These are phyloP conservation scores for Pachysolen tannophilus DNA, from an alignment of 805 yeast species.

Conservation along the genomic window DNA sequence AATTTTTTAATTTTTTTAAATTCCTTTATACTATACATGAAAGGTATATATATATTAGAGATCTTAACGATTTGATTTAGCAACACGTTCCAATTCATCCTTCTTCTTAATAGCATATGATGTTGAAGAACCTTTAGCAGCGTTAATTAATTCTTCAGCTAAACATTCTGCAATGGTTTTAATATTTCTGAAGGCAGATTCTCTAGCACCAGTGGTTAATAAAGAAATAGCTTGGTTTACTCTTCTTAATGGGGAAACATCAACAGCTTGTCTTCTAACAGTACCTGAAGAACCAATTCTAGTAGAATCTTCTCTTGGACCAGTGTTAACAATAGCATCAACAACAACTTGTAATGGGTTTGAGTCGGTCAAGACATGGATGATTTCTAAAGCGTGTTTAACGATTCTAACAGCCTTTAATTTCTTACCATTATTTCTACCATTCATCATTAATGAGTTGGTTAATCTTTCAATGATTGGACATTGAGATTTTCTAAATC, in stretches of 20 bases:
- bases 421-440: slow-evolving; percentile 99
- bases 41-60: background rate
- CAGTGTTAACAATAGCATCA: slow-evolving; percentile 99
- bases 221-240: slow-evolving; percentile 98
- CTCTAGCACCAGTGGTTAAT: slow-evolving; percentile 99
- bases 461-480: slow-evolving; percentile 99
- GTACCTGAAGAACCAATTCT: slow-evolving; percentile 99
- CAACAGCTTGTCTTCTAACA: slow-evolving; percentile 99
- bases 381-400: slow-evolving; percentile 98
- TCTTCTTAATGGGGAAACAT: slow-evolving; percentile 99
- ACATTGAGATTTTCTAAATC: slow-evolving; percentile 99
- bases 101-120: slow-evolving; percentile 99
- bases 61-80: slow-evolving; percentile 99
- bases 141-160: slow-evolving; percentile 99
- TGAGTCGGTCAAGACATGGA: slow-evolving; percentile 94
- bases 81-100: slow-evolving; percentile 99
- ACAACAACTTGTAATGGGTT: slow-evolving; percentile 99
- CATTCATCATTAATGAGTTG: slow-evolving; percentile 99
- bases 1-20: no score
- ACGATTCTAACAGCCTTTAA: slow-evolving; percentile 99
- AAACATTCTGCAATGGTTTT: slow-evolving; percentile 99
- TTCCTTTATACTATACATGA: no score
- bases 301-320: slow-evolving; percentile 99
- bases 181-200: slow-evolving; percentile 99
- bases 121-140: slow-evolving; percentile 99